Evolutionary conservation across 1,284 basidiomycete species (phyloP).

Genomic region (Fomes fomentarius): DNA sequence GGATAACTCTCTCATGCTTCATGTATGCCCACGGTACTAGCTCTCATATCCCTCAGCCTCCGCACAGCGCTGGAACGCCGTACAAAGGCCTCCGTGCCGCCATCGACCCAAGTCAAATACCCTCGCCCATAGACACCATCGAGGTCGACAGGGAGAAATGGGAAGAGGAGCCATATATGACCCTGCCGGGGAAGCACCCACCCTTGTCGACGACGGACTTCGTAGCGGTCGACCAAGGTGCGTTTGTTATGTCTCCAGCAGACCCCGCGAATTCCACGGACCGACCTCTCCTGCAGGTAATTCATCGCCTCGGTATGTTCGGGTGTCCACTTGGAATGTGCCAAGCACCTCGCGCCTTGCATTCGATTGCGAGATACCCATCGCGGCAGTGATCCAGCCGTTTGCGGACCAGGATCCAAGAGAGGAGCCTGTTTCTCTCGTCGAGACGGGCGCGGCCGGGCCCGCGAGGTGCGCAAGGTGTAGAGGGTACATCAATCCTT

Average conservation of each 20-base stretch:
- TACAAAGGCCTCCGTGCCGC: constrained; percentile 77
- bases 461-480: constrained; percentile 89
- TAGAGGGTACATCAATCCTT: constrained; percentile 93
- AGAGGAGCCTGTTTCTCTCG: constrained; percentile 83
- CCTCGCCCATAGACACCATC: constrained; percentile 86
- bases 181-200: constrained; percentile 74
- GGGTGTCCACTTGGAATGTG: constrained; percentile 71
- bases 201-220: constrained; percentile 91
- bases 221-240: constrained; percentile 91
- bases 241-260: constrained; percentile 21
- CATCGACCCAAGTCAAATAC: constrained; percentile 91
- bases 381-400: constrained; percentile 88
- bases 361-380: constrained; percentile 81
- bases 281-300: constrained; percentile 50
- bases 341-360: constrained; percentile 85
- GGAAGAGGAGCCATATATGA: constrained; percentile 79
- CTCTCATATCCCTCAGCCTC: constrained; percentile 75
- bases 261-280: not conserved
- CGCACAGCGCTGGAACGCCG: constrained; percentile 76
- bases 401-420: constrained; percentile 84
- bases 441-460: constrained; percentile 68
- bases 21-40: constrained; percentile 31
- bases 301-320: constrained; percentile 69
- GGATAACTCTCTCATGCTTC: constrained; percentile 6
- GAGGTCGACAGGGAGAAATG: constrained; percentile 86